Conservation (phyloP, 2,329 filamentous ascomycete species). For the Trichocomaceae sp. region DNA sequence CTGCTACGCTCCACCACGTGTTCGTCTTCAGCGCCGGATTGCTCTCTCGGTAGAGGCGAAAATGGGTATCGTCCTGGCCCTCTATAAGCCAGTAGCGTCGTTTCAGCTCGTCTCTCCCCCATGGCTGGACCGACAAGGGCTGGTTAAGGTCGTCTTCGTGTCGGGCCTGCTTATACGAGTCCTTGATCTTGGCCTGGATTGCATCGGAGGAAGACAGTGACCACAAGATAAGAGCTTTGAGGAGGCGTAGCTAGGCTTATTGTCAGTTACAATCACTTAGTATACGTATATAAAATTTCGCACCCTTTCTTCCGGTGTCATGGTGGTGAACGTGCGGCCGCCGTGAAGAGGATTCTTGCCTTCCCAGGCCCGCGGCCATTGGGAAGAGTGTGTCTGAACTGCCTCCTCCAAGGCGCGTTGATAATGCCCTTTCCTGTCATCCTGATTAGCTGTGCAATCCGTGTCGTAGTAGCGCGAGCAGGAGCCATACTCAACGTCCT, state of each 20-base stretch:
- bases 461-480: too few relatives aligned
- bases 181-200: constrained; percentile 72
- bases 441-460: constrained; percentile 32
- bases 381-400: constrained; percentile 70
- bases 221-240: constrained; percentile 82
- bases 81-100: constrained; percentile 91
- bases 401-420: constrained; percentile 90
- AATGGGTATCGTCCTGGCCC: constrained; percentile 86
- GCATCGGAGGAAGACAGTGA: constrained; percentile 79
- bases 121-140: constrained; percentile 79
- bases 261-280: neutral
- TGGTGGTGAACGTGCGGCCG: constrained; percentile 70
- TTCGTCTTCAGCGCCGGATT: constrained; percentile 69
- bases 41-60: constrained; percentile 89
- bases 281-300: constrained; percentile 17
- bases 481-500: constrained; percentile 87
- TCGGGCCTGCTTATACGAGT: constrained; percentile 80
- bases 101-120: constrained; percentile 85
- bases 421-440: constrained; percentile 75
- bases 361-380: constrained; percentile 84
- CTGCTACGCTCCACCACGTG: constrained; percentile 90
- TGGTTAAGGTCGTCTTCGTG: constrained; percentile 75
- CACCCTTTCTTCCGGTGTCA: constrained; percentile 78
- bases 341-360: constrained; percentile 76
- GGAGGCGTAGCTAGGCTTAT: constrained; percentile 62